Conservation (phyloP, 169 alveolate genomes). For the Haemoproteus tartakovskyi region DNA sequence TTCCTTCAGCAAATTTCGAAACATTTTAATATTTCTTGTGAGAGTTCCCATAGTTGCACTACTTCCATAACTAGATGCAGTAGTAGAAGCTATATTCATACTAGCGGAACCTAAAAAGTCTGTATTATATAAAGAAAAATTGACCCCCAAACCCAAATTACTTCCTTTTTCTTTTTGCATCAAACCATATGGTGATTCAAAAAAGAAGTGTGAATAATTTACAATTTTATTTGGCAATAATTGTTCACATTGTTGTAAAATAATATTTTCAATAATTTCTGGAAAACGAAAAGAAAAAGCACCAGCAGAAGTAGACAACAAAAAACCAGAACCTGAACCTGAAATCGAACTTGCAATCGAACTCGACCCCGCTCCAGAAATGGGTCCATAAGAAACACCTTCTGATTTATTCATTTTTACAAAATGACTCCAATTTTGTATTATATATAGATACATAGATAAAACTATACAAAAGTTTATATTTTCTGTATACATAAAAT, state of each 20-base stretch:
- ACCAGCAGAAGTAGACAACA: too few species aligned
- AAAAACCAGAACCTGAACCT: too few species aligned
- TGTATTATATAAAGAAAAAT: too few species aligned
- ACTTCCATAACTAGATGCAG: neutral
- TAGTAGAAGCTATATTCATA: neutral
- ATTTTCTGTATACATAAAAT: constrained; percentile 20
- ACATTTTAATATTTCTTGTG: too few species aligned
- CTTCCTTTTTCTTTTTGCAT: neutral
- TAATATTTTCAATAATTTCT: neutral
- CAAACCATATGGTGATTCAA: neutral
- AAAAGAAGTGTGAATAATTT: neutral
- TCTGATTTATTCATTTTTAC: constrained; percentile 21
- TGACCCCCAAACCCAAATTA: too few species aligned
- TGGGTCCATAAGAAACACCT: constrained; percentile 4
- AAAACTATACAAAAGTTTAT: constrained; percentile 17
- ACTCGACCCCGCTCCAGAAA: too few species aligned
- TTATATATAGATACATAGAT: constrained; percentile 9
- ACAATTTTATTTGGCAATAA: neutral
- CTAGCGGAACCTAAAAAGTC: too few species aligned
- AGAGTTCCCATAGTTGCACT: neutral
- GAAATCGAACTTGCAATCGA: neutral
- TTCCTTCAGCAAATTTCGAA: neutral
- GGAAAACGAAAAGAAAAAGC: too few species aligned
- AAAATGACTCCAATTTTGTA: constrained; percentile 39
- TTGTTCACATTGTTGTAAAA: neutral